Evolutionary conservation across 495 filamentous ascomycete species (phyloP), one percentile per base, ranked within the genome.

Genomic region (Penicillium psychrofluorescens): DNA sequence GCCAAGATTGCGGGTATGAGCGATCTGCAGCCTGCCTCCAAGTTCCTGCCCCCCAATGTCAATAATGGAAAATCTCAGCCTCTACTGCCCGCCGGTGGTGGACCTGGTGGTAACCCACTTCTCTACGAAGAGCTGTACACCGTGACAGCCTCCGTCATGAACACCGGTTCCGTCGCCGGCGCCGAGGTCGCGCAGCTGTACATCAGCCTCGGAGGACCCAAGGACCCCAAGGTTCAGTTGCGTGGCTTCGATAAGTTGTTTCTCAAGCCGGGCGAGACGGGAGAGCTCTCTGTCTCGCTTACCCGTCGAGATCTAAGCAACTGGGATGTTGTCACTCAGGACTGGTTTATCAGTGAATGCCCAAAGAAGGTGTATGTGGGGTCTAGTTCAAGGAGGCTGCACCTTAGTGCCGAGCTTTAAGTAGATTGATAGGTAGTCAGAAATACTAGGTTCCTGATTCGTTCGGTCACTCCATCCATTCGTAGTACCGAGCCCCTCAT

Each of bases 111-210:
- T 39, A 95, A 96, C 66, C 74, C 79, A 1, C 66, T 75, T 38
- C 77, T 98, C 11, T 98, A 82, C 48, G 87, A 96, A 46, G 74
- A 85, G 6, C 55, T 98, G 15, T 90, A 88, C 67, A 77, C 74
- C 14, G 74, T 96, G 38, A 81, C 79, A 2, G 87, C 80, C 4
- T 84, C 80, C 13, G 76, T 98, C 55, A 86, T 70, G 38, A 98
- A 98, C 71, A 94, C 82, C 6, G 92, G 92, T 37, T 59, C 64
- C 0, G 45, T 85, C 10, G 70, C 61, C 6, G 91, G 89, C 36
- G 86, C 90, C 36, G 92, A 95, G 60, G 78, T 96, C 34, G 77
- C 83, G 1, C 92, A 98, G 70, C 64, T 96, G 56, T 96, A 96
- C 59, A 63, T 96, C 37, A 81, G 75, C 22, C 84, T 92, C 8